Conservation (phyloP, 2,329 filamentous ascomycete species). For the Chalaropsis ovoidea region DNA sequence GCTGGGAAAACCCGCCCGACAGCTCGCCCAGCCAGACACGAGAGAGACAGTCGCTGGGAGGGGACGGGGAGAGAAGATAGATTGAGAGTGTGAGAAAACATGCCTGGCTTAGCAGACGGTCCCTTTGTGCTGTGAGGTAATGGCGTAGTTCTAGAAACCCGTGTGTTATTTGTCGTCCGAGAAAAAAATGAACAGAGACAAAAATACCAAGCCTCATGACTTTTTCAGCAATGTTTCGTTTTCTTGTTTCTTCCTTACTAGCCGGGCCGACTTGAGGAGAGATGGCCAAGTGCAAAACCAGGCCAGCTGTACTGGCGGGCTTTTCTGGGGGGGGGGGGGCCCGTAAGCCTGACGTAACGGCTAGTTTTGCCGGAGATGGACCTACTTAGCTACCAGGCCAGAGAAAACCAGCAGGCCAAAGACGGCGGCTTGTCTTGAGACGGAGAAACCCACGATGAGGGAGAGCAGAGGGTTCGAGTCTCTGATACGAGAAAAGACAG, state of each 20-base stretch:
- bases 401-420: too few species aligned
- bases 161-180: background rate
- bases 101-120: background rate
- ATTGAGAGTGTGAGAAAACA: background rate
- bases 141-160: background rate
- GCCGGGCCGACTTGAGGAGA: background rate
- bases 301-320: background rate
- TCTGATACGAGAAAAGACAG: background rate
- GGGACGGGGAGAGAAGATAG: background rate
- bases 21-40: background rate
- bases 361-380: background rate
- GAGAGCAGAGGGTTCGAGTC: conserved; percentile 1
- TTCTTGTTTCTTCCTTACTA: background rate
- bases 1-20: conserved; percentile 4
- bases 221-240: background rate
- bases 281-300: background rate
- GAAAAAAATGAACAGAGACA: background rate
- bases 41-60: background rate
- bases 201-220: background rate
- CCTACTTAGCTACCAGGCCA: background rate
- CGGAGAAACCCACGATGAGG: background rate
- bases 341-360: background rate
- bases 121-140: background rate
- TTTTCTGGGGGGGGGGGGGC: background rate
- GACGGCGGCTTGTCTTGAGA: background rate